Evolutionary conservation across 768 basidiomycete genomes (phyloP), one percentile per base, ranked within the genome.

Genomic region (Lentinula lateritia): DNA sequence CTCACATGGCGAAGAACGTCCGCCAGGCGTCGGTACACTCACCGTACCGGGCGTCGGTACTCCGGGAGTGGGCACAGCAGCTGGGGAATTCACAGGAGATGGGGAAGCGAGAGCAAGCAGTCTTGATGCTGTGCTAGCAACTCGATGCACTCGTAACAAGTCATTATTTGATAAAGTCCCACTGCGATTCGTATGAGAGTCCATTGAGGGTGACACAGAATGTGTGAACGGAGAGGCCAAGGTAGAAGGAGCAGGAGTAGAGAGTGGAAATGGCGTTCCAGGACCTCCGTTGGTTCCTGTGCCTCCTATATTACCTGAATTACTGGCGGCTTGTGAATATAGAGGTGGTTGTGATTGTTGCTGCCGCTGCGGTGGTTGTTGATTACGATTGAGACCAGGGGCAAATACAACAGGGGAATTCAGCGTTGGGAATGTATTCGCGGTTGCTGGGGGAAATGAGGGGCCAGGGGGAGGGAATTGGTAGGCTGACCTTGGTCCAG

Each of bases 41-140:
- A 55, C 34, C 9, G 53, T 55, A 15, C 55, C 55, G 43, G 55
- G 55, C 10, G 55, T 56, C 18, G 55, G 55, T 9, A 20, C 55
- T 28, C 55, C 55, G 10, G 66, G 32, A n/a, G 42, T 54, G 13
- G 62, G 58, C 41, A 71, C 61, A 6, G 68, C 58, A 16, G 70
- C 60, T 6, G 65, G 58, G 8, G 67, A 64, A 3, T 64, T 56
- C 34, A 66, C 63, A 18, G 70, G 18, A 62, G 63, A 62, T 50
- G 68, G 34, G 53, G 62, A 50, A 13, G 63, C n/a, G 28, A 60
- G 46, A 15, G 54, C 23, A 38, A 42, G 34, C 34, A 54, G 52
- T 20, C 41, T 56, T 41, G 55, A 42, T 13, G 55, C 41, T 16
- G 55, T 56, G 39, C 41, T 56, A 45, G 43, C 23, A 13, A 42